Evolutionary conservation across 352 stramenopile genomes (phyloP), one percentile per base, ranked within the genome.

Genomic region (Thalassiosira exigua): DNA sequence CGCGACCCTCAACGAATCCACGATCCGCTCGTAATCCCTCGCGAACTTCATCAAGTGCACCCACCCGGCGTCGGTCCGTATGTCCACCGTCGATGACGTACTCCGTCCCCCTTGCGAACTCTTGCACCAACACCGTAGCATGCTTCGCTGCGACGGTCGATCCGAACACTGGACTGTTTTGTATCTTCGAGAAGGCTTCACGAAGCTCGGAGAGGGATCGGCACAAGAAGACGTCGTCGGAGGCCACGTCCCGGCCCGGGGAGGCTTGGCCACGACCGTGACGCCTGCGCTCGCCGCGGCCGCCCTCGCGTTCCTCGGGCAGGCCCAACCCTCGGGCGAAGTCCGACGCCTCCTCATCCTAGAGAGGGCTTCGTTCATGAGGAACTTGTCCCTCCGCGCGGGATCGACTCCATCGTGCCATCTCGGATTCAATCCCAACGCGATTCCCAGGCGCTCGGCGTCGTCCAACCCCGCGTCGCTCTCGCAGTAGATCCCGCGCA

Each of bases 1-100:
- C 41, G 91, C 71, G 17, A 72, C 52, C 67, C 72, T 76, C 84
- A 92, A 90, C 27, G 90, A 65, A 32, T 90, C 86, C 42, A 97
- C 93, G 68, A 98, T 96, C 64, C 95, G 90, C 42, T 92, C 68
- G 74, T 98, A 94, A 77, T 97, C 97, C 4, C 72, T 71, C 58
- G 95, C 82, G 2, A 98, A 94, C 86, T 98, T 93, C 4, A 96
- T 93, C 11, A 98, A 86, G 81, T 98, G 96, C 62, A 98, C 96
- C 89, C 95, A 98, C 41, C 96, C 96, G 3, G 94, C 94, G 53
- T 97, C 97, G 60, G 94, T 97, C 81, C 96, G 96, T 91, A 98
- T 98, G 69, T 98, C 95, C 50, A 97, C 91, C 2, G 96, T 98
- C 97, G n/a, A 99, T 90, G 2, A 98, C 96, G 85, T 98, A 98